Evolutionary conservation across 164 flowering plant genomes (phyloP), one percentile per base, ranked within the genome.

Genomic region (Magnolia officinalis): DNA sequence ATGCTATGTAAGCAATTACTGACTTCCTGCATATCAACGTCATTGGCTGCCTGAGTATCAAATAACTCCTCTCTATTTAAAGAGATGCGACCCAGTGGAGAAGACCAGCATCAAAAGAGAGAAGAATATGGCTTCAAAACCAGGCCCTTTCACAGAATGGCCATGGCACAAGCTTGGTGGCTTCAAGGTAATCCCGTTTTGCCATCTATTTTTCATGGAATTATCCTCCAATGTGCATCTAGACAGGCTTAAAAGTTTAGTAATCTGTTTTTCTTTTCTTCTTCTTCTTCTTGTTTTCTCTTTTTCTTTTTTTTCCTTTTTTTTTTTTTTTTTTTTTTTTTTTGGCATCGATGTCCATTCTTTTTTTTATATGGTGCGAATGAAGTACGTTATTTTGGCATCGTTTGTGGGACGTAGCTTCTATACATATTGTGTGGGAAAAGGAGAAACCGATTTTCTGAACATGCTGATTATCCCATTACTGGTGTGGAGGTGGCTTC

Each of bases 101-200:
- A 61, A 61, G 64, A 61, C 64, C 6, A 61, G 64, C 16, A 61
- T 2, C 65, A 61, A 61, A 31, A 23, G 24, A 31, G 37, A 31
- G 37, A 61, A 8, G 20, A 61, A 61, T 20, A 61, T 61, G 65
- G 65, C 65, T 61, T 61, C 65, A 18, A 61, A n/a, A n/a, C 65
- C 65, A 18, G 77, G 77, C 24, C 52, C 66, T 2, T 67, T 75
- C 70, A 75, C 77, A 13, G 77, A 75, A 24, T 75, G 77, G 77
- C 77, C 77, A 75, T 75, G 77, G 77, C 24, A 66, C 9, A 55
- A 50, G 14, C 77, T 75, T 23, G 77, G 77, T 49, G 50, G 26
- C 8, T 75, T 51, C 71, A 75, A 75, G 77, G 77, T 75, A 50
- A 16, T 10, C 37, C 49, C 29, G 1, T 50, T 58, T 66, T 21